Base-by-base conservation (phyloP, 331 rosid genomes). In the Spiraea crenata region DNA sequence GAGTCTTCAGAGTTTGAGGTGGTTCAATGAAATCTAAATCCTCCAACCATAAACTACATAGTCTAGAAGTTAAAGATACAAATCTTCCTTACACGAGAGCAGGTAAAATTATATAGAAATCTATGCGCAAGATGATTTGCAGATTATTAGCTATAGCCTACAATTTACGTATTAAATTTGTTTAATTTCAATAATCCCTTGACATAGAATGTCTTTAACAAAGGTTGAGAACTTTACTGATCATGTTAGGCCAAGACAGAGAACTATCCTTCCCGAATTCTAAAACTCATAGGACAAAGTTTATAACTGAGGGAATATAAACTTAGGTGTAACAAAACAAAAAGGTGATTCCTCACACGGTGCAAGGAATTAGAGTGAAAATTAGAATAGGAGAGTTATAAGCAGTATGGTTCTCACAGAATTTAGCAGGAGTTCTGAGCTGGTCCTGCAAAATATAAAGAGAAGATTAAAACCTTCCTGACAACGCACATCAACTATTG, bases 351-450 rank as follows among this genome's bases (percentile, higher is more conserved):
- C 51, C 6, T 44, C 35, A 0, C 10, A 34, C 16, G 42, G 35
- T 35, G 7, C 34, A 46, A 25, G 65, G 57, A 35, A 70, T 7
- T 34, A 71, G 57, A 19, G 57, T 42, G 3, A 69, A 7, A 11
- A 69, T 56, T 9, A 70, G 12, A 3, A 17, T 10, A 44, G 1
- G 31, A 42, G 3, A 13, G 15, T 13, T 6, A 7, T 7, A n/a
- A 69, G 60, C 6, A 60, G 77, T 9, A 79, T 10, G 72, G 75
- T 59, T 78, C 91, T 87, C 86, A 93, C 97, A 1, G 97, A 89
- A 85, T 93, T 93, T 60, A 93, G 90, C 55, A 93, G 86, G 56
- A 91, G 96, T 73, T 93, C 99, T 31, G 85, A 81, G 76, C 97
- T 91, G 63, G 96, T 89, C 92, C 99, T 93, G 95, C 86, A 89